Evolutionary conservation across 2,329 filamentous ascomycete species (phyloP).

Genomic region (Fusarium sp.): DNA sequence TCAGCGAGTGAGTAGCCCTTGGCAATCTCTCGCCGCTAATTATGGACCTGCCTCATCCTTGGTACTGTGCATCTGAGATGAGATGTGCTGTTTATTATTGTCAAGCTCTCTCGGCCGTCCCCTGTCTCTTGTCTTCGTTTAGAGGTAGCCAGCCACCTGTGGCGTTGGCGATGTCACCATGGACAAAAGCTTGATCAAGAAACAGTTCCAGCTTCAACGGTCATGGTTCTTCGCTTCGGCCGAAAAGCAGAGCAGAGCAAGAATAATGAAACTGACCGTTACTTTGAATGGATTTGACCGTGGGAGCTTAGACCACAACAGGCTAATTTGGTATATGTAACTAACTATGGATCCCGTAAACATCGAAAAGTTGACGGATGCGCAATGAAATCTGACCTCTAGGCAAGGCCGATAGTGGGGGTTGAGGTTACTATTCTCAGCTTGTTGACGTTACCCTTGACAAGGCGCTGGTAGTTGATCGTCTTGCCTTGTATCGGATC

Average conservation of each 20-base stretch:
- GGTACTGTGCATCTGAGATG: slow-evolving; percentile 9
- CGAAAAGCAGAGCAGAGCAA: background rate
- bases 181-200: slow-evolving; percentile 17
- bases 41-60: slow-evolving; percentile 6
- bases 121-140: slow-evolving; percentile 17
- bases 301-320: slow-evolving; percentile 16
- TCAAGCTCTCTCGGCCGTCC: slow-evolving; percentile 29
- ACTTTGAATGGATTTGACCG: slow-evolving; percentile 35
- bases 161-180: slow-evolving; percentile 17
- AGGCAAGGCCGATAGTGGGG: slow-evolving; percentile 22
- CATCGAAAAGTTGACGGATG: slow-evolving; percentile 1
- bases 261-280: slow-evolving; percentile 9
- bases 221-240: background rate
- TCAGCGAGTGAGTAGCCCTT: slow-evolving; percentile 33
- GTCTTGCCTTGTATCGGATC: slow-evolving; percentile 1
- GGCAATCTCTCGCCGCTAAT: slow-evolving; percentile 33
- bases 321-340: background rate
- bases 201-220: slow-evolving; percentile 9
- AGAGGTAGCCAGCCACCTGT: slow-evolving; percentile 16
- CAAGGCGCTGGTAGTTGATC: background rate
- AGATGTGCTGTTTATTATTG: slow-evolving; percentile 34
- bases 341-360: background rate
- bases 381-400: background rate
- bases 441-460: background rate
- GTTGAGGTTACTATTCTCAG: slow-evolving; percentile 11